Conservation (phyloP, 2,329 filamentous ascomycete genomes). For the Pseudopithomyces chartarum region DNA sequence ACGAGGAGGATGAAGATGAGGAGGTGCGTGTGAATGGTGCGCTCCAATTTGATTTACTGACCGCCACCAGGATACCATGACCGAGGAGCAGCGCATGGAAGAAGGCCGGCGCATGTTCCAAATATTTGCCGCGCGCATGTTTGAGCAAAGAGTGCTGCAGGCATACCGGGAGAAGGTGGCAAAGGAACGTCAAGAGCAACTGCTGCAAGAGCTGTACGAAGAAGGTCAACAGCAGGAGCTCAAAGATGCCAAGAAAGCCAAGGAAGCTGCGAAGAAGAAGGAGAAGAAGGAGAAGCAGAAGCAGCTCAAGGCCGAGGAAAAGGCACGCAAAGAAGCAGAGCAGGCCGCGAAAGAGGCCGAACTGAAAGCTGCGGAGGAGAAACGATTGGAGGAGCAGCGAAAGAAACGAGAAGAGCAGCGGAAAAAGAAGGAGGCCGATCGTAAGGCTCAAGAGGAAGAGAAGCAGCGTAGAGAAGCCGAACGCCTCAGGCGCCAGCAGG, state of each 20-base stretch:
- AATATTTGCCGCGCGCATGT: slow-evolving; percentile 98
- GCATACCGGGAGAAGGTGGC: slow-evolving; percentile 99
- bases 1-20: slow-evolving; percentile 41
- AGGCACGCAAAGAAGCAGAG: slow-evolving; percentile 83
- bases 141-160: slow-evolving; percentile 93
- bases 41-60: slow-evolving; percentile 26
- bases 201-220: slow-evolving; percentile 89
- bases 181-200: slow-evolving; percentile 84
- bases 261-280: slow-evolving; percentile 93
- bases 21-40: slow-evolving; percentile 34
- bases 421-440: slow-evolving; percentile 88
- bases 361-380: slow-evolving; percentile 74
- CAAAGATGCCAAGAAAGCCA: slow-evolving; percentile 89
- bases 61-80: slow-evolving; percentile 81
- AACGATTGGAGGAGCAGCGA: slow-evolving; percentile 78
- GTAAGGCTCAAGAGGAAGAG: slow-evolving; percentile 89
- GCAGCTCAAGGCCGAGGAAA: slow-evolving; percentile 87
- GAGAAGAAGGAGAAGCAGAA: slow-evolving; percentile 91
- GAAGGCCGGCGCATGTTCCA: slow-evolving; percentile 99
- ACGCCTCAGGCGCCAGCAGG: slow-evolving; percentile 75
- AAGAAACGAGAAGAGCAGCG: slow-evolving; percentile 86
- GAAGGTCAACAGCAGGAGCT: slow-evolving; percentile 77
- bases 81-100: slow-evolving; percentile 98
- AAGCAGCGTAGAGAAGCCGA: slow-evolving; percentile 83
- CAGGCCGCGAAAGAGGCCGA: slow-evolving; percentile 86